phyloP scores from a whole-genome alignment of 75 land plant genomes.

The Pinus taeda region DNA sequence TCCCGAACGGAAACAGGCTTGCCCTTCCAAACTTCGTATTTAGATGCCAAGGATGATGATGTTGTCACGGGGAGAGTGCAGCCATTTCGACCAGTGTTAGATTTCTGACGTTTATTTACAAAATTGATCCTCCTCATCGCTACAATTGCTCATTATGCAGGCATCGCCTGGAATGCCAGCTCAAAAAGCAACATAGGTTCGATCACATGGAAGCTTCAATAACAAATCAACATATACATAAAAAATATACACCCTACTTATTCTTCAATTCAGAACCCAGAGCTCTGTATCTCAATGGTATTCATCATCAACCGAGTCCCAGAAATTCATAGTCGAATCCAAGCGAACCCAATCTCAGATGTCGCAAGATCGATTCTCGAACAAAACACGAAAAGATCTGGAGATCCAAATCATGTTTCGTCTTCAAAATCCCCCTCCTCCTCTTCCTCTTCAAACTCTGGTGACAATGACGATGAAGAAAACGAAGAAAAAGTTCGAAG shows the following conservation, averaged over 20 bases:
- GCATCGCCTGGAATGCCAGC: not conserved
- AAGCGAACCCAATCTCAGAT: not conserved
- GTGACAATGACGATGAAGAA: not conserved
- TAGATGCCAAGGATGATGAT: constrained; percentile 22
- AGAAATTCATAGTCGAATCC: not conserved
- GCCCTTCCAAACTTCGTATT: constrained; percentile 73
- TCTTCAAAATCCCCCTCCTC: not conserved
- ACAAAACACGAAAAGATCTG: not conserved
- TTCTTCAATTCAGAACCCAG: too few species aligned
- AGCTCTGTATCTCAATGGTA: not conserved
- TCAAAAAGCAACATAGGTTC: not conserved
- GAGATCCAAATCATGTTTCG: not conserved
- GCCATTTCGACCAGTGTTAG: not conserved
- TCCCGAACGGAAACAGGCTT: constrained; percentile 71
- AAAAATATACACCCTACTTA: not conserved
- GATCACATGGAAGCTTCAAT: not conserved
- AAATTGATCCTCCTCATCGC: constrained; percentile 43
- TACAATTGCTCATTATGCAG: not conserved
- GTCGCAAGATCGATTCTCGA: not conserved
- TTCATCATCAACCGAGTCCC: not conserved
- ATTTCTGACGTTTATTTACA: not conserved
- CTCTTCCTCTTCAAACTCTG: not conserved
- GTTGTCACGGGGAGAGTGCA: constrained; percentile 9
- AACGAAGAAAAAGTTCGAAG: not conserved
- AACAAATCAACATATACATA: not conserved